These are phyloP conservation scores for Auxenochlorella pyrenoidosa DNA, from an alignment of 139 green algal species.

Conservation along the genomic window DNA sequence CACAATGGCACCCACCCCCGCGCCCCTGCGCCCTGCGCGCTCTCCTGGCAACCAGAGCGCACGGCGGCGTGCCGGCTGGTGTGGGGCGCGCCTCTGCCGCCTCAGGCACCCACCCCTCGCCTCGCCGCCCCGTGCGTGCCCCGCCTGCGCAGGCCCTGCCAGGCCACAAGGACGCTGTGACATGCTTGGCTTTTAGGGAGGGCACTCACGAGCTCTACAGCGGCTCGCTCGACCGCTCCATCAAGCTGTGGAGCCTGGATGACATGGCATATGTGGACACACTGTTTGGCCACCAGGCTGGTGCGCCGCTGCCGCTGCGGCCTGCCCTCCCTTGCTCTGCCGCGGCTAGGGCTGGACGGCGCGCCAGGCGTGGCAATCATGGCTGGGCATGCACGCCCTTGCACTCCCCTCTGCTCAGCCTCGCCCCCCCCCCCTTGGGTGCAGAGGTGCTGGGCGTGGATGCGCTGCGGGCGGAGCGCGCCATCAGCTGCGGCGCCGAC, in stretches of 20 bases:
- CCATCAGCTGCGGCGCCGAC: conserved; percentile 81
- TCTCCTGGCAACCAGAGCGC: too few relatives aligned
- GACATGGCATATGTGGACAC: conserved; percentile 96
- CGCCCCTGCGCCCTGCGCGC: too few relatives aligned
- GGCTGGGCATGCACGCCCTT: too few relatives aligned
- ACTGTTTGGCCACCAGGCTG: conserved; percentile 87
- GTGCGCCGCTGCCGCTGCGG: conserved; percentile 31
- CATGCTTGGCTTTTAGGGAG: conserved; percentile 84
- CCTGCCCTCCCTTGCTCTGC: too few relatives aligned
- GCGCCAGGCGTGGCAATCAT: too few relatives aligned
- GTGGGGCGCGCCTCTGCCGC: too few relatives aligned
- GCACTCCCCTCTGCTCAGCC: too few relatives aligned
- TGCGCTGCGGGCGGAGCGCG: conserved; percentile 75
- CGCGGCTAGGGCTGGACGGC: too few relatives aligned
- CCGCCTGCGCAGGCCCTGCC: conserved; percentile 64
- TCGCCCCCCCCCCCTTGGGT: not conserved
- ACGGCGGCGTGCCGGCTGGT: too few relatives aligned
- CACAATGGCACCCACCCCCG: too few relatives aligned
- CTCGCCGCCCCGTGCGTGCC: too few relatives aligned
- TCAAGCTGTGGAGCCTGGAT: conserved; percentile 96
- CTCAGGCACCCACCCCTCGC: too few relatives aligned
- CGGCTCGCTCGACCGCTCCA: conserved; percentile 70
- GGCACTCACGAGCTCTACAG: conserved; percentile 84
- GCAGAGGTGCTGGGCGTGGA: conserved; percentile 80
- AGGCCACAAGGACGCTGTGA: conserved; percentile 80